Evolutionary conservation across 306 rosid genomes (phyloP).

Genomic region (Hylodesmum podocarpum): DNA sequence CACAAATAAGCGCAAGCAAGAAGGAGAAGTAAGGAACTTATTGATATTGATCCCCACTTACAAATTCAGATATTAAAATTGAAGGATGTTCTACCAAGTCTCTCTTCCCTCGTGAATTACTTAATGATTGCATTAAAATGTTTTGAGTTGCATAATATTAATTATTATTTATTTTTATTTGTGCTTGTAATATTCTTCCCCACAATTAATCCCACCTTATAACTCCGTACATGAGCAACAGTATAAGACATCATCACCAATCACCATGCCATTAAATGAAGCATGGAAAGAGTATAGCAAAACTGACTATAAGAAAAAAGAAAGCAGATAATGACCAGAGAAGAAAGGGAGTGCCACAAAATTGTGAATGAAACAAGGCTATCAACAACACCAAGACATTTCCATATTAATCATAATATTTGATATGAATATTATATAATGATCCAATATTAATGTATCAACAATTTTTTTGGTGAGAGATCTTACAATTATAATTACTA

Average conservation of each 20-base stretch:
- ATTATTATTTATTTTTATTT: too few relatives aligned
- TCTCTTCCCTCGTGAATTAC: background rate
- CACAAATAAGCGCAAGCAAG: background rate
- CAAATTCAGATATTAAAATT: constrained; percentile 23
- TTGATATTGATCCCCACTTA: constrained; percentile 32
- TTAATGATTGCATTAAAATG: background rate
- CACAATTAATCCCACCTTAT: too few relatives aligned
- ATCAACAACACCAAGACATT: background rate
- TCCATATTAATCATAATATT: background rate
- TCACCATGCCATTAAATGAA: background rate
- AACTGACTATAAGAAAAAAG: background rate
- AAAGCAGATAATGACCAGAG: constrained; percentile 24
- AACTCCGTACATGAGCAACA: background rate
- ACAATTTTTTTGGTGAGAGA: too few relatives aligned
- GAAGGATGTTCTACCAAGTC: background rate
- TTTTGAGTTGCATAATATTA: too few relatives aligned
- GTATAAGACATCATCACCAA: constrained; percentile 5
- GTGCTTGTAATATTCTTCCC: too few relatives aligned
- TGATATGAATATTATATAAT: background rate
- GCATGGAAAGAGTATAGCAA: background rate
- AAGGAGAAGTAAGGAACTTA: constrained; percentile 1
- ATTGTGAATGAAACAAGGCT: constrained; percentile 5
- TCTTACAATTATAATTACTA: background rate
- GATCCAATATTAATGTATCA: background rate
- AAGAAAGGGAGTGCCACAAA: constrained; percentile 29